A percentile compares a stretch with the other conserved stretches of the same genome.
Evolutionary conservation across 2,329 filamentous ascomycete species (phyloP).

Genomic region (Penicillium sp.): DNA sequence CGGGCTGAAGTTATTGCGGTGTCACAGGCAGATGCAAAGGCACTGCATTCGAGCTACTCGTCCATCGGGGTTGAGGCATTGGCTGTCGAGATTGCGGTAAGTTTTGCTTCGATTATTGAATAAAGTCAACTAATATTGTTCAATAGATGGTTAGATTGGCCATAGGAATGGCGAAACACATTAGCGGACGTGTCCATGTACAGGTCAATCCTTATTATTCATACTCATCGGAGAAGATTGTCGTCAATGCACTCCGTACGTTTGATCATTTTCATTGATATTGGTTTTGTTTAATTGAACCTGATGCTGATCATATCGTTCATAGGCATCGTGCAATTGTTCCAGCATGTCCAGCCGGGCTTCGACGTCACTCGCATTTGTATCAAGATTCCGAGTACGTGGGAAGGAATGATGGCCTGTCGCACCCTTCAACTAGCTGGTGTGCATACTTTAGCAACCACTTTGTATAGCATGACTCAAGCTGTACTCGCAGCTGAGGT

Average conservation of each 20-base stretch:
- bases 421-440: slow-evolving; percentile 53
- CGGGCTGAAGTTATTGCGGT: slow-evolving; percentile 31
- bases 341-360: slow-evolving; percentile 45
- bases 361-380: slow-evolving; percentile 55
- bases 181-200: slow-evolving; percentile 57
- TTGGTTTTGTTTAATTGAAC: neutral
- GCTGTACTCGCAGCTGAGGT: slow-evolving; percentile 59
- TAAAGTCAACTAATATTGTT: neutral
- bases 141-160: slow-evolving; percentile 58
- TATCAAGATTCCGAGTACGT: slow-evolving; percentile 64
- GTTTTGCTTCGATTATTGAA: slow-evolving; percentile 7
- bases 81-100: slow-evolving; percentile 57
- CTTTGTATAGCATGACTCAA: slow-evolving; percentile 62
- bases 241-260: slow-evolving; percentile 54
- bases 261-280: neutral
- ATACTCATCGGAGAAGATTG: slow-evolving; percentile 52
- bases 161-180: slow-evolving; percentile 50
- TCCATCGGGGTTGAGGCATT: slow-evolving; percentile 49
- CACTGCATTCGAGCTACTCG: slow-evolving; percentile 44
- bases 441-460: slow-evolving; percentile 62
- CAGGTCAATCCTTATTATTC: slow-evolving; percentile 60
- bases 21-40: slow-evolving; percentile 24
- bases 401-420: slow-evolving; percentile 64
- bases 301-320: neutral
- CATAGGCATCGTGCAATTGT: slow-evolving; percentile 54